Conservation (phyloP, 805 yeast species). For the Candida nemodendra region DNA sequence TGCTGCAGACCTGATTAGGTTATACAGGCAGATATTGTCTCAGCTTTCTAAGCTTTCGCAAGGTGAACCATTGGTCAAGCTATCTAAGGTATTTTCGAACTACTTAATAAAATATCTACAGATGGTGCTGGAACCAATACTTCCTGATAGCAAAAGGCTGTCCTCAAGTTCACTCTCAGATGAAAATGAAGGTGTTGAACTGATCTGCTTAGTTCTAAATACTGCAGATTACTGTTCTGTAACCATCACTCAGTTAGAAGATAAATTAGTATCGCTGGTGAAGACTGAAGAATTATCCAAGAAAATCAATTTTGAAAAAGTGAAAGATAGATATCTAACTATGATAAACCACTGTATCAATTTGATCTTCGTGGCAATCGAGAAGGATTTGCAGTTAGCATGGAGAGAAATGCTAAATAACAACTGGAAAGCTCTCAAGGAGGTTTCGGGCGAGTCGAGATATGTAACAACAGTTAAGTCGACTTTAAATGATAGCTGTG, state of each 20-base stretch:
- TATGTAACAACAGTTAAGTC: constrained; percentile 61
- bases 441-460: constrained; percentile 70
- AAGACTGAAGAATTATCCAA: constrained; percentile 34
- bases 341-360: constrained; percentile 58
- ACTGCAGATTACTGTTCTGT: constrained; percentile 87
- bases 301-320: constrained; percentile 51
- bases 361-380: constrained; percentile 55
- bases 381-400: constrained; percentile 58
- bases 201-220: constrained; percentile 70
- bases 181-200: constrained; percentile 60
- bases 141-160: constrained; percentile 39
- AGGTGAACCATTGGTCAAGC: constrained; percentile 48
- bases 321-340: constrained; percentile 55
- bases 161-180: constrained; percentile 33
- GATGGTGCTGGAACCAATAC: constrained; percentile 46
- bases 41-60: constrained; percentile 65
- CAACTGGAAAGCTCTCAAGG: constrained; percentile 66
- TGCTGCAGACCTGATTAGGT: constrained; percentile 81
- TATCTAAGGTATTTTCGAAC: constrained; percentile 59
- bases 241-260: constrained; percentile 76
- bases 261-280: constrained; percentile 45
- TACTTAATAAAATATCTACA: constrained; percentile 61
- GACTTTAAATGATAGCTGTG: constrained; percentile 44
- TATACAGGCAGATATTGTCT: constrained; percentile 67
- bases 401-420: constrained; percentile 83